Evolutionary conservation across 495 filamentous ascomycete genomes (phyloP), one percentile per base, ranked within the genome.

Genomic region (Aspergillus nanangensis): DNA sequence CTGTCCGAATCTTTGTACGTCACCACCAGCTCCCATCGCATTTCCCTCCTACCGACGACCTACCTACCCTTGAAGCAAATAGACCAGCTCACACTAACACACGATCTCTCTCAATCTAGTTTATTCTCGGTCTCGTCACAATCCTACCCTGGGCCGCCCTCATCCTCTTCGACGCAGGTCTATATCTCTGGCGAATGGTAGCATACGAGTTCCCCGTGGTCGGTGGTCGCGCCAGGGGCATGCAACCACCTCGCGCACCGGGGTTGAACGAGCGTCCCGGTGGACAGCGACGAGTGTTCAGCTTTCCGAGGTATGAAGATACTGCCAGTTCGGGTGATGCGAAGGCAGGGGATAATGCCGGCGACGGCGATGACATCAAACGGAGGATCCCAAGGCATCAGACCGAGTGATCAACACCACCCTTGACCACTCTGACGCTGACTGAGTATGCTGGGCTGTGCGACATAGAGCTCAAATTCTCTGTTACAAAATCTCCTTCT

Each of bases 71-170:
- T 29, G 25, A 29, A 29, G 25, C 7, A 29, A 7, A 29, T 5
- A 29, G 11, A 11, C 25, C 7, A 29, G 11, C 7, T 39, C 17
- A 13, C 21, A 37, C 45, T 38, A 47, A 45, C 27, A 19, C 31
- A 32, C 29, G 23, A 40, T 7, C 15, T 38, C 32, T 24, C 36
- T 35, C 11, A 36, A 60, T 10, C 18, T 51, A 88, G 86, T 55
- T 88, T 13, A 51, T 89, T 38, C 73, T 88, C 39, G 82, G 75
- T 21, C 53, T 82, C 23, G 53, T 87, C 20, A 81, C 77, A 5
- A 80, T 90, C 44, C 71, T 75, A 10, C 86, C 86, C 3, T 89
- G 85, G 83, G 57, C 76, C 1, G 57, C 79, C 1, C 60, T 88
- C 24, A 58, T 90, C 41, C 38, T 85, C 42, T 86, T 88, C 63